Conservation (phyloP, 2,329 filamentous ascomycete species). For the Colletotrichum salicis region DNA sequence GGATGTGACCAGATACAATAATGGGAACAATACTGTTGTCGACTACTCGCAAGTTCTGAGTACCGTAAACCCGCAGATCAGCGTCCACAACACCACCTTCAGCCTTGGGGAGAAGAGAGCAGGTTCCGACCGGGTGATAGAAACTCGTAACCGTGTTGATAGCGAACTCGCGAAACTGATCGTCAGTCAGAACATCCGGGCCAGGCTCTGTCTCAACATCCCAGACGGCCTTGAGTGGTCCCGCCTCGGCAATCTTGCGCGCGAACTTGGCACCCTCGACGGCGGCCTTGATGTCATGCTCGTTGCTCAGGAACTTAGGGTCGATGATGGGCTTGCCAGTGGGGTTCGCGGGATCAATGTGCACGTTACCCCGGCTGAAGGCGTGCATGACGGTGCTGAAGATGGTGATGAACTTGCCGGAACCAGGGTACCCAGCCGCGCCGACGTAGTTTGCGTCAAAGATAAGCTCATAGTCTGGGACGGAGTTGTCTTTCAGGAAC, state of each 20-base stretch:
- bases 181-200: constrained; percentile 15
- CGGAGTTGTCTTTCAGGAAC: constrained; percentile 46
- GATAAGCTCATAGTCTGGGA: constrained; percentile 44
- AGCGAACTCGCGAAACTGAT: constrained; percentile 23
- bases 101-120: constrained; percentile 51
- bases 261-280: constrained; percentile 43
- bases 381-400: constrained; percentile 36
- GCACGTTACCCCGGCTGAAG: constrained; percentile 39
- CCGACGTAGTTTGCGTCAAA: constrained; percentile 45
- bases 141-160: constrained; percentile 23
- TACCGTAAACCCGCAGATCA: constrained; percentile 53
- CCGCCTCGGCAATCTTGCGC: constrained; percentile 34
- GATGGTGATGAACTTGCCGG: constrained; percentile 37
- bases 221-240: constrained; percentile 23
- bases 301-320: constrained; percentile 42
- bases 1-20: constrained; percentile 56
- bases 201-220: constrained; percentile 29
- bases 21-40: constrained; percentile 56
- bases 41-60: constrained; percentile 53
- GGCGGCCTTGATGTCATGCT: constrained; percentile 45
- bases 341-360: constrained; percentile 44
- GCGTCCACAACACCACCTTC: constrained; percentile 53
- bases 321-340: constrained; percentile 42
- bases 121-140: constrained; percentile 53
- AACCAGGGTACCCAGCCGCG: constrained; percentile 42